These are phyloP conservation scores for Panaeolus cyanescens DNA, from an alignment of 768 basidiomycete species.

Conservation along the genomic window DNA sequence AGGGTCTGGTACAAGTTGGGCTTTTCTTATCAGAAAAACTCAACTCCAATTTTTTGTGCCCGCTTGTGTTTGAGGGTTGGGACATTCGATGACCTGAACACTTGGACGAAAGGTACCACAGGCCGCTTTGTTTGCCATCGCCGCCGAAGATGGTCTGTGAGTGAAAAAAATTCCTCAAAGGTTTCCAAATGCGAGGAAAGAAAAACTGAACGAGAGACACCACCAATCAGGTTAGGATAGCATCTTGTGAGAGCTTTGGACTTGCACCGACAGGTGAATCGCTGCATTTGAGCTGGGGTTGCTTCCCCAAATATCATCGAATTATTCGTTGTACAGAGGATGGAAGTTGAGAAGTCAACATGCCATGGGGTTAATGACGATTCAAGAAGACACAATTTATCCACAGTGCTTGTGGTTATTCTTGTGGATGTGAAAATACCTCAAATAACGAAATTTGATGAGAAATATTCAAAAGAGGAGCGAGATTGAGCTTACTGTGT, in stretches of 20 bases:
- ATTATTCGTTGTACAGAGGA: not conserved
- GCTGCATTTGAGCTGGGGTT: not conserved
- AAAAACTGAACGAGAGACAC: not conserved
- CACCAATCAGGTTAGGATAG: not conserved
- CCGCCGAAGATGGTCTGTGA: not conserved
- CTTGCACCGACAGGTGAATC: not conserved
- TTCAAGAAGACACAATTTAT: not conserved
- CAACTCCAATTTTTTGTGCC: not conserved
- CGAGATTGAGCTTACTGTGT: no score
- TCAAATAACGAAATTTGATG: not conserved
- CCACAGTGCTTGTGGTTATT: not conserved
- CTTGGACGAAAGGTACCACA: not conserved
- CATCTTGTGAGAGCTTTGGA: not conserved
- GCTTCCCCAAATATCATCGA: not conserved
- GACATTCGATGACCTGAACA: not conserved
- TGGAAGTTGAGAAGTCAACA: not conserved
- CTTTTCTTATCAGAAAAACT: not conserved
- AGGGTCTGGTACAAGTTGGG: not conserved
- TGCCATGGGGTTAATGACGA: not conserved
- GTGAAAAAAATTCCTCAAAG: not conserved
- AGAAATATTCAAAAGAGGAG: not conserved
- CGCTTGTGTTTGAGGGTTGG: not conserved
- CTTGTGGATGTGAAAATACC: not conserved
- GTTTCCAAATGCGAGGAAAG: not conserved
- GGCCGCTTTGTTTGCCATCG: not conserved